Evolutionary conservation across 2,329 filamentous ascomycete genomes (phyloP).

Genomic region (Emericellopsis atlantica): DNA sequence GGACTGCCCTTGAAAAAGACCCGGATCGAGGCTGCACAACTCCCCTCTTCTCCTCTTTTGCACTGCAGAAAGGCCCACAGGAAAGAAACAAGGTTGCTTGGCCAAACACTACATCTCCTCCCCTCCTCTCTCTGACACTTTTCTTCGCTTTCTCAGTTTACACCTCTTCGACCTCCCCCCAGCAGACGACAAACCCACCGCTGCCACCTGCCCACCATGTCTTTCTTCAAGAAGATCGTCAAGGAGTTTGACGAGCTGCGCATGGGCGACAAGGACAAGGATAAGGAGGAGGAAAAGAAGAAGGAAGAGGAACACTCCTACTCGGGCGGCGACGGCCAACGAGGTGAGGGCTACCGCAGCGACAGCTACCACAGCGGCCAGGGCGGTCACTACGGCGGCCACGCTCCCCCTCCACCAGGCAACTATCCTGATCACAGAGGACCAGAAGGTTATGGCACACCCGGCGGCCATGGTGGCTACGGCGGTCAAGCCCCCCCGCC

Average conservation of each 20-base stretch:
- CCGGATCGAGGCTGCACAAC: no score
- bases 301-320: conserved; percentile 4
- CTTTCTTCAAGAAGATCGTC: conserved; percentile 29
- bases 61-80: no score
- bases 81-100: no score
- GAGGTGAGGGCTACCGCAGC: not conserved
- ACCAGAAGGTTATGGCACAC: not conserved
- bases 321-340: not conserved
- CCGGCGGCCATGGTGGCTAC: not conserved
- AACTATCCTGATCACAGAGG: not conserved
- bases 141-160: not conserved
- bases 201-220: conserved; percentile 18
- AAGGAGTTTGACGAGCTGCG: conserved; percentile 32
- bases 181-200: not conserved
- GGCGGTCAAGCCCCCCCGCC: not conserved
- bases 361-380: not conserved
- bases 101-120: not conserved
- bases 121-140: not conserved
- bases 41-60: no score
- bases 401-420: no score
- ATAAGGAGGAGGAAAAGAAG: conserved; percentile 8
- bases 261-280: conserved; percentile 26
- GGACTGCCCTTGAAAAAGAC: no score
- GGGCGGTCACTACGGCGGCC: not conserved
- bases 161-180: not conserved